phyloP scores from a whole-genome alignment of 345 rosid genomes.

The Psidium guajava region DNA sequence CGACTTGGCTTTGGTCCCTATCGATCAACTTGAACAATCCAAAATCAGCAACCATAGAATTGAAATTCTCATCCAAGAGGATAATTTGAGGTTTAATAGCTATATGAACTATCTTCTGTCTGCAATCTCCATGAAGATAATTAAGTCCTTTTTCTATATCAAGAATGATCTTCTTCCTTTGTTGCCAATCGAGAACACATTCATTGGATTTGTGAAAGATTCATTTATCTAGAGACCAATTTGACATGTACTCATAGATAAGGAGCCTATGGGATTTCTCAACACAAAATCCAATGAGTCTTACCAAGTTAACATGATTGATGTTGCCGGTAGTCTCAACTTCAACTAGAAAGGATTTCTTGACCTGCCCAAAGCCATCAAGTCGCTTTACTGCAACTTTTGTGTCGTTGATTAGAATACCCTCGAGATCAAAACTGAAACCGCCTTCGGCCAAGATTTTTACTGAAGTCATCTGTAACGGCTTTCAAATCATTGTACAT shows the following conservation, averaged over 20 bases:
- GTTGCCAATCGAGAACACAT: constrained; percentile 8
- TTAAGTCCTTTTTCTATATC: constrained; percentile 19
- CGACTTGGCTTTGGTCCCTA: constrained; percentile 8
- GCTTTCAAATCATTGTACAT: neutral
- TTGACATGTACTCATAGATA: constrained; percentile 17
- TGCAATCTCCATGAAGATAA: constrained; percentile 23
- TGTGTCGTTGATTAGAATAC: constrained; percentile 7
- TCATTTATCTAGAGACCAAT: constrained; percentile 20
- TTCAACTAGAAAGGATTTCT: constrained; percentile 18
- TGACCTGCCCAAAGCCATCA: constrained; percentile 8
- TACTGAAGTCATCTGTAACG: constrained; percentile 5
- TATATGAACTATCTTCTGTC: constrained; percentile 15
- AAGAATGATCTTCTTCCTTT: constrained; percentile 16
- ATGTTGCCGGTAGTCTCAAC: constrained; percentile 18
- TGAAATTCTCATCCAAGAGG: constrained; percentile 11
- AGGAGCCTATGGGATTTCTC: constrained; percentile 18
- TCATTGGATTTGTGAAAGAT: constrained; percentile 1
- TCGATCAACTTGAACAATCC: constrained; percentile 9
- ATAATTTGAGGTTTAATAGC: constrained; percentile 18
- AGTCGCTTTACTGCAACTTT: constrained; percentile 25
- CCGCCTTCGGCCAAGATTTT: constrained; percentile 22
- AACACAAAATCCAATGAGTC: constrained; percentile 17
- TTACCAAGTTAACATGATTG: constrained; percentile 22
- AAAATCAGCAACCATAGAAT: constrained; percentile 15
- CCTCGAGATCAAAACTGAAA: constrained; percentile 20